These are phyloP conservation scores for Hanseniaspora pseudoguilliermondii DNA, from an alignment of 805 yeast genomes.

Conservation along the genomic window DNA sequence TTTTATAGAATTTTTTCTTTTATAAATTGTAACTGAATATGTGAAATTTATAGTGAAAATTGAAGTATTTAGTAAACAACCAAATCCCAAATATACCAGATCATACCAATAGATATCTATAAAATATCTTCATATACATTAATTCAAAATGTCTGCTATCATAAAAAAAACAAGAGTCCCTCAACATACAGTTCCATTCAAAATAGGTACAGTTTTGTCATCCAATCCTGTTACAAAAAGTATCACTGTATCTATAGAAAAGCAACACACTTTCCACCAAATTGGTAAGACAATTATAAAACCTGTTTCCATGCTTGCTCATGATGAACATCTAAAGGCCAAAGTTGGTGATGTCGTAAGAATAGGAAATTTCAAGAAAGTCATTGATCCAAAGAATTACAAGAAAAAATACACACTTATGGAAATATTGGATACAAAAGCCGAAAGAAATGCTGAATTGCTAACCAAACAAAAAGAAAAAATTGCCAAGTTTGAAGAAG, in stretches of 20 bases:
- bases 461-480: constrained; percentile 57
- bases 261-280: constrained; percentile 54
- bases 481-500: constrained; percentile 55
- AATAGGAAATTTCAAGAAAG: constrained; percentile 64
- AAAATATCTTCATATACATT: neutral
- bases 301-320: constrained; percentile 77
- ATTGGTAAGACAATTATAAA: constrained; percentile 65
- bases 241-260: constrained; percentile 80
- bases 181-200: constrained; percentile 5
- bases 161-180: neutral
- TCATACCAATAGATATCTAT: too few relatives aligned
- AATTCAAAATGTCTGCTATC: neutral
- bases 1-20: too few relatives aligned
- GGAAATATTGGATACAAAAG: constrained; percentile 75
- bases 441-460: constrained; percentile 79
- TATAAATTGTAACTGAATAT: too few relatives aligned
- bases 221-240: constrained; percentile 58
- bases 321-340: constrained; percentile 83
- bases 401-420: constrained; percentile 77
- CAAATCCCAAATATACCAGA: too few relatives aligned
- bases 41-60: too few relatives aligned
- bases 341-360: constrained; percentile 93
- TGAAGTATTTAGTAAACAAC: too few relatives aligned
- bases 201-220: constrained; percentile 9
- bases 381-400: constrained; percentile 30